A percentile compares a stretch with the other conserved stretches of the same genome.
Evolutionary conservation across 805 yeast genomes (phyloP).

Genomic region (Citeromyces matritensis): DNA sequence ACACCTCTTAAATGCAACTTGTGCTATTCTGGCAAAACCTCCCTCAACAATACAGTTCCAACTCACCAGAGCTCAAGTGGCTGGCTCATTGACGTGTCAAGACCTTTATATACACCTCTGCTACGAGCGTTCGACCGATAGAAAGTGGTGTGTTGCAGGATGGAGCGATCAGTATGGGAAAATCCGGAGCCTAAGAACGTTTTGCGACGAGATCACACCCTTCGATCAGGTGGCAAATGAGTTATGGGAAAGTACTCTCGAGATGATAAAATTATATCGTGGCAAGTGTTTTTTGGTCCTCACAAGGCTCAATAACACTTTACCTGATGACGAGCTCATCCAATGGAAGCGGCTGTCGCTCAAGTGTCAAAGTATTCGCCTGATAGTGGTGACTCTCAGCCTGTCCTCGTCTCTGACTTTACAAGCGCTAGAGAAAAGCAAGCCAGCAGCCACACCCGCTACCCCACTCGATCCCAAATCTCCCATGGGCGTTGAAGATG

Average conservation of each 20-base stretch:
- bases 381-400: conserved; percentile 59
- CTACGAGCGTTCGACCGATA: conserved; percentile 69
- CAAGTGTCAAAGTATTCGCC: conserved; percentile 34
- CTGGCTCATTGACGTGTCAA: conserved; percentile 29
- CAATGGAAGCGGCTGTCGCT: conserved; percentile 67
- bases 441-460: conserved; percentile 1
- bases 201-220: conserved; percentile 25
- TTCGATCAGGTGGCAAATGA: conserved; percentile 49
- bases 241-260: conserved; percentile 45
- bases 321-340: conserved; percentile 70
- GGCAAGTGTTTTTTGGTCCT: conserved; percentile 51
- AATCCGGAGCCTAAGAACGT: conserved; percentile 43
- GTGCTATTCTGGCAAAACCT: conserved; percentile 22
- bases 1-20: conserved; percentile 10
- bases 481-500: background rate
- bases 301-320: conserved; percentile 56
- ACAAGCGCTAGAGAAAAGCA: conserved; percentile 7
- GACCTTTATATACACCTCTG: conserved; percentile 78
- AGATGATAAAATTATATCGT: conserved; percentile 22
- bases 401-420: conserved; percentile 26
- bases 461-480: background rate
- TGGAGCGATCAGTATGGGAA: conserved; percentile 82
- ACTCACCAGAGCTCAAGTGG: conserved; percentile 20
- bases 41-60: conserved; percentile 28
- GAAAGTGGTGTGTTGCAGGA: conserved; percentile 73